Evolutionary conservation across 345 rosid species (phyloP), one percentile per base, ranked within the genome.

Genomic region (Sisymbrium irio): DNA sequence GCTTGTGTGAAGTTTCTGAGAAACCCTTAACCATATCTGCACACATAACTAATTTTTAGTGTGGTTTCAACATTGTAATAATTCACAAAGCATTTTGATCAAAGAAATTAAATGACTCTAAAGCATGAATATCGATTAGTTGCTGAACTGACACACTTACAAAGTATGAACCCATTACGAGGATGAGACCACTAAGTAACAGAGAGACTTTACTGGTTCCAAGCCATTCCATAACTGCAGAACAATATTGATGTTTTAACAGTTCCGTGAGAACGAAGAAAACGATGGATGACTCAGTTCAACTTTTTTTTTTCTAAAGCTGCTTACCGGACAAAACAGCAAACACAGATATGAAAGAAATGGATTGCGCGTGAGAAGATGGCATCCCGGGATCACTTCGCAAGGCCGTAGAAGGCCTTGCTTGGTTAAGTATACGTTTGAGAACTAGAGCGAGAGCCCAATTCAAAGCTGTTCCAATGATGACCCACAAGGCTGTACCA

Each of bases 361-460:
- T 82, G 76, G 88, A 83, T 45, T 88, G 96, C 0, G 96, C 98
- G 59, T 93, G 98, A 50, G 97, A 81, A 59, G 98, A 93, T 49
- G 97, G 98, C 97, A 93, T 93, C 62, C 97, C 97, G 0, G 98
- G 96, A 76, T 93, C 96, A 40, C 90, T 82, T 65, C 87, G 81
- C 25, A 47, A 39, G 8, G 82, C 83, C 22, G 92, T 33, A 57
- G 36, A 65, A 17, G 98, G 98, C 22, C 97, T 80, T 62, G 84
- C 90, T 65, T 90, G 93, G 82, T 90, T 90, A 12, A 93, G 62
- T 51, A 88, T 35, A 74, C 75, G 84, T 71, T 90, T 93, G 36
- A 93, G 86, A 12, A 8, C 27, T 13, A 83, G 15, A 0, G 93
- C 87, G 25, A 93, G 82, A 30, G 72, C 39, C 1, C 82, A 56